Base-by-base conservation (phyloP, 2,329 filamentous ascomycete genomes). In the Tolypocladium endophyticum region DNA sequence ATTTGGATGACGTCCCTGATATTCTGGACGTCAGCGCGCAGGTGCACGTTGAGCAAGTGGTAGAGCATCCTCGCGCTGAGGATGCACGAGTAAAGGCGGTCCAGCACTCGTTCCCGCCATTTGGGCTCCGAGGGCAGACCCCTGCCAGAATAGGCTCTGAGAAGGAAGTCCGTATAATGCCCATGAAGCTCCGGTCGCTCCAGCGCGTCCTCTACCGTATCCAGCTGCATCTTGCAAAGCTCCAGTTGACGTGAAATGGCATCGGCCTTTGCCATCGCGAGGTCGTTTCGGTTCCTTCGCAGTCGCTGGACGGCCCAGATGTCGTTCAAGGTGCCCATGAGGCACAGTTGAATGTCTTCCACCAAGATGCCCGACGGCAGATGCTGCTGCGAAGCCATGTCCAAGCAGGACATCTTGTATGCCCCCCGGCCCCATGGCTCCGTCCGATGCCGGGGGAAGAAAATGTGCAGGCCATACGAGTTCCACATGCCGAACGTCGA, bases 401-500 rank as follows among this genome's bases (percentile, higher is more conserved):
- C 64, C 36, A 74, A 60, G 23, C 71, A 70, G 3, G 69, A 68
- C 33, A 74, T 66, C 23, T 67, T 68, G 28, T 67, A 70, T 3
- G 68, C 62, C 0, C 61, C 62, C 5, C 75, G 66, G 5, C 70
- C 66, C 0, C 66, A 60, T 0, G 74, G 72, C 35, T 78, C 74
- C 1, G 62, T 60, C 0, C 65, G 63, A 4, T 69, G 61, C 5
- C 76, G 68, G 16, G 66, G 64, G 55, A 75, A 76, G 57, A 72
- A 76, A 1, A 70, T 63, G 50, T 71, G 66, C 0, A 78, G 67
- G 0, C 74, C 74, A 25, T 71, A 66, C 0, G 74, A 61, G 58
- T 78, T 76, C 69, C 70, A 77, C 5, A 72, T 60, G 1, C 70
- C 66, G 39, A 70, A 73, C 0, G 75, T 73, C 0, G 64, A 67